Base-by-base conservation (phyloP, 805 yeast species). In the Saccharomycopsis amapae region DNA sequence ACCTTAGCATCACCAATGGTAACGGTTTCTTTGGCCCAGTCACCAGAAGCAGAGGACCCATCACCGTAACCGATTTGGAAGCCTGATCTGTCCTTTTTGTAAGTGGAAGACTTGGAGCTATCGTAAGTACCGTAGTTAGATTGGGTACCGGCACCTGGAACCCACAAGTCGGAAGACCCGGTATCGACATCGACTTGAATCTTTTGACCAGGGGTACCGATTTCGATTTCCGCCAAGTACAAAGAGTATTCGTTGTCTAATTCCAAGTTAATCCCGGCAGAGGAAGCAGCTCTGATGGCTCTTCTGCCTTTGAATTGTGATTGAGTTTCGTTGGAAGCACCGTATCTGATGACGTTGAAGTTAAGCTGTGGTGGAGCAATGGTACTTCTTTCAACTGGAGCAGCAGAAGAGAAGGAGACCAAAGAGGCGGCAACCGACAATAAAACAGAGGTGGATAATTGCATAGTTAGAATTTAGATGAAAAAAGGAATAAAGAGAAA, bases 41-140 rank as follows among this genome's bases (percentile, higher is more conserved):
- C 50, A n/a, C 85, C 85, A n/a, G 58, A 53, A 13, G 78, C 78
- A 45, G 62, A 67, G 7, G 71, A 60, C 17, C 68, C 67, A 53
- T 76, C 81, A 12, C 70, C 71, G 56, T 76, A 77, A 42, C 58
- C 50, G 48, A 71, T 69, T 31, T 48, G 52, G 50, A 69, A 72
- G 12, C 61, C 52, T 6, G 5, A 3, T 17, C 17, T 32, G 19
- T 23, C 44, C 19, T 49, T 33, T 19, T 45, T 30, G 44, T 35
- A 57, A n/a, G 59, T 49, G 4, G 55, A 44, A 9, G 56, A 52
- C 12, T 32, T 31, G 17, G 48, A 13, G 23, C 48, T 41, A 45
- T 58, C 48, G 41, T 56, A 59, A 30, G 57, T 53, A 15, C 60
- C 62, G 39, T 47, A 46, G 24, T 48, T 40, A 20, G 44, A 52